Evolutionary conservation across 495 filamentous ascomycete genomes (phyloP).

Genomic region (Lasiosphaeria hispida): DNA sequence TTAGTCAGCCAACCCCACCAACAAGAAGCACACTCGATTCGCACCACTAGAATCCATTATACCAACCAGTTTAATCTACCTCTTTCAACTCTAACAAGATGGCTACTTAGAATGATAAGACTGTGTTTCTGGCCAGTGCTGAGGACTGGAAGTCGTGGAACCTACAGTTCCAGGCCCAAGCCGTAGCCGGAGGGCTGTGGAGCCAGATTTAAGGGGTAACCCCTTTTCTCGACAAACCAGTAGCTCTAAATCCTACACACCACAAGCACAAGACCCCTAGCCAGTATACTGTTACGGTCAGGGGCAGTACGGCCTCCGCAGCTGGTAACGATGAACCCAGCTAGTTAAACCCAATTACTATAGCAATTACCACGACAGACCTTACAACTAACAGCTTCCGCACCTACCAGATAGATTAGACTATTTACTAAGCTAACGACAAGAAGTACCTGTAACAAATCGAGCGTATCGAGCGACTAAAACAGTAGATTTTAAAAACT

Average conservation of each 20-base stretch:
- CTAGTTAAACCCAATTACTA: not conserved
- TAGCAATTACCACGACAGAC: not conserved
- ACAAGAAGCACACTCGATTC: too few species aligned
- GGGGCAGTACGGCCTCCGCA: not conserved
- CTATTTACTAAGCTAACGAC: slow-evolving; percentile 4
- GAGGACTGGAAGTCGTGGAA: slow-evolving; percentile 8
- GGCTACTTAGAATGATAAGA: too few species aligned
- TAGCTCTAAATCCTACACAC: not conserved
- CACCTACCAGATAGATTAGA: slow-evolving; percentile 3
- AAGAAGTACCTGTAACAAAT: not conserved
- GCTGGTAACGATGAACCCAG: not conserved
- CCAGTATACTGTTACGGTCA: not conserved
- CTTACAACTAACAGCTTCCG: not conserved
- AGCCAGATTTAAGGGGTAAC: slow-evolving; percentile 5
- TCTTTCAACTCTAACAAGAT: too few species aligned
- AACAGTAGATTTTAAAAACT: slow-evolving; percentile 5
- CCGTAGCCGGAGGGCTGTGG: slow-evolving; percentile 5
- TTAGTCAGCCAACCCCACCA: too few species aligned
- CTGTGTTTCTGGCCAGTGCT: not conserved
- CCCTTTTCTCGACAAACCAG: slow-evolving; percentile 9
- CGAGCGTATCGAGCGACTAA: not conserved
- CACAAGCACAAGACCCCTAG: slow-evolving; percentile 8
- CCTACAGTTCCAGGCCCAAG: slow-evolving; percentile 12
- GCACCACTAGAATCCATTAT: too few species aligned
- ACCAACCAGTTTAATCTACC: too few species aligned